These are phyloP conservation scores for Dactylellina haptotyla DNA, from an alignment of 2,329 filamentous ascomycete species.

Conservation along the genomic window DNA sequence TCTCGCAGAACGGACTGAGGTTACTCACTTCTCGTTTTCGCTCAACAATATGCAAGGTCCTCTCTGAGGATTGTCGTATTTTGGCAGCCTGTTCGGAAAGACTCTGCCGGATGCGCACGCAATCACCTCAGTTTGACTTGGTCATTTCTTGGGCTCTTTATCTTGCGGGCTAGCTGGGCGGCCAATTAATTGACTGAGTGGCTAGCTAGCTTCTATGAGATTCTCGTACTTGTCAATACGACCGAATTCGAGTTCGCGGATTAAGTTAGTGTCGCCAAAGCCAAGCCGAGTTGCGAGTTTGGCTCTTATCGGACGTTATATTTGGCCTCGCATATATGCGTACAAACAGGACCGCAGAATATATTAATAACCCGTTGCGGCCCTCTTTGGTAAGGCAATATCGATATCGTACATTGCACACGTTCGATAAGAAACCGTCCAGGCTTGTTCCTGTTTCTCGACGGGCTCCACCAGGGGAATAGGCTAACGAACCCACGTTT, in stretches of 20 bases:
- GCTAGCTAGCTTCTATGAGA: no score
- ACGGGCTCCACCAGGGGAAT: not conserved
- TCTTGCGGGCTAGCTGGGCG: no score
- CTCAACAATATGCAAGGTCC: no score
- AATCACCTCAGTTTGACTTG: not conserved
- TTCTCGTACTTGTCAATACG: not conserved
- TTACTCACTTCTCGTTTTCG: not conserved
- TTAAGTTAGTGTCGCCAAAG: no score
- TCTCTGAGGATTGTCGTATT: not conserved
- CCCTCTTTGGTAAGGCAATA: not conserved
- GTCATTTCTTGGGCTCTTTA: not conserved
- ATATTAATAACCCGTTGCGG: not conserved
- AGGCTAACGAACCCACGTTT: not conserved
- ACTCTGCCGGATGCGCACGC: slow-evolving; percentile 3
- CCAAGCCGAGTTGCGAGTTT: no score
- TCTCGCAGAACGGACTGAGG: not conserved
- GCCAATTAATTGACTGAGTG: no score
- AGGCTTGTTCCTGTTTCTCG: no score
- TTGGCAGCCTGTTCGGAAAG: slow-evolving; percentile 22
- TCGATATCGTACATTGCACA: not conserved
- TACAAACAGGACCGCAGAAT: no score
- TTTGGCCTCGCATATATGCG: not conserved
- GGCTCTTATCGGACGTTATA: not conserved
- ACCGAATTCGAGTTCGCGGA: not conserved
- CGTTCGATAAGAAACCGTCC: no score